Evolutionary conservation across 495 filamentous ascomycete genomes (phyloP).

Genomic region (Hypoxylon intermedium): DNA sequence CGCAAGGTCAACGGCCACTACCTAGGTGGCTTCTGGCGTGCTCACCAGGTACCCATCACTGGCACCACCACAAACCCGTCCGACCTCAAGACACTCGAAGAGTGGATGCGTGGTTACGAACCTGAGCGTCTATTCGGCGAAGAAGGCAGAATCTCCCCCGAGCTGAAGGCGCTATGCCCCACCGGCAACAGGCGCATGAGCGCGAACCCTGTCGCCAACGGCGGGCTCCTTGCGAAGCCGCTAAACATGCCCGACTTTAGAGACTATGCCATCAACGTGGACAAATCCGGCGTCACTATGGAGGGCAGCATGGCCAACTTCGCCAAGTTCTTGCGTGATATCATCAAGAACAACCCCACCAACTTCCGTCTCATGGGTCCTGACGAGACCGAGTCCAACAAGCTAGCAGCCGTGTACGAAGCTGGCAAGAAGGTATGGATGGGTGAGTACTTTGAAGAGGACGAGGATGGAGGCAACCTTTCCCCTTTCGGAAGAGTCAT

Average conservation of each 20-base stretch:
- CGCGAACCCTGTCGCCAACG: slow-evolving; percentile 75
- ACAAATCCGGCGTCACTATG: slow-evolving; percentile 58
- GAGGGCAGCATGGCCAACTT: slow-evolving; percentile 70
- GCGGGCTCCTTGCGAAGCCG: slow-evolving; percentile 66
- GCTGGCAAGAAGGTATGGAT: slow-evolving; percentile 79
- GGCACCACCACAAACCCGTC: slow-evolving; percentile 65
- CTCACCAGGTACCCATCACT: slow-evolving; percentile 75
- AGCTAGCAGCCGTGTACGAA: slow-evolving; percentile 70
- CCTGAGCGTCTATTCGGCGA: slow-evolving; percentile 69
- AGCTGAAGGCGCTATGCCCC: slow-evolving; percentile 67
- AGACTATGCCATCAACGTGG: slow-evolving; percentile 63
- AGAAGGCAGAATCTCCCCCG: slow-evolving; percentile 63
- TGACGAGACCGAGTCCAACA: slow-evolving; percentile 80
- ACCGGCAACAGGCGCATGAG: slow-evolving; percentile 68
- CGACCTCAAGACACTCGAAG: slow-evolving; percentile 68
- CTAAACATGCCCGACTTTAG: slow-evolving; percentile 71
- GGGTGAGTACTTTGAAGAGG: slow-evolving; percentile 76
- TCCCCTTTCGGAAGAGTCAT: slow-evolving; percentile 70
- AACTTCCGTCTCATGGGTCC: slow-evolving; percentile 77
- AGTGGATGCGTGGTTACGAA: slow-evolving; percentile 74
- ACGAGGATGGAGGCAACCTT: slow-evolving; percentile 71
- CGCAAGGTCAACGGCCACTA: slow-evolving; percentile 68
- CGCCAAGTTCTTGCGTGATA: slow-evolving; percentile 66
- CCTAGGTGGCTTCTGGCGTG: slow-evolving; percentile 74
- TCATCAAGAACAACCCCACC: slow-evolving; percentile 64